Evolutionary conservation across 139 green algal species (phyloP).

Genomic region (Nannochloris sp.): DNA sequence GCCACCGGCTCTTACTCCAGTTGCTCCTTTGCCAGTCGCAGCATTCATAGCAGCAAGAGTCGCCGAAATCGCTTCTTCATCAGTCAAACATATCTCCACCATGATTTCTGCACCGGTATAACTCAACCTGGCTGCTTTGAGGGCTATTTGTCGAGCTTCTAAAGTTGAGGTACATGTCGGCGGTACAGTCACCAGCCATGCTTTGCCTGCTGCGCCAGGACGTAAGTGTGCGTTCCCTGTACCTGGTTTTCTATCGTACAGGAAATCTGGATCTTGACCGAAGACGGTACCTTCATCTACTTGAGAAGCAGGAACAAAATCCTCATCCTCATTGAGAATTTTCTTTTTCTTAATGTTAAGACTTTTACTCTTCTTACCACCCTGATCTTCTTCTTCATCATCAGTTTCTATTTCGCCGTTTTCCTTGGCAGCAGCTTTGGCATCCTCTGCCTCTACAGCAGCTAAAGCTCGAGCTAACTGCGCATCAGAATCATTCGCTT

Average conservation of each 20-base stretch:
- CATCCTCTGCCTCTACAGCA: background rate
- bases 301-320: background rate
- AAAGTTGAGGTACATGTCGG: constrained; percentile 20
- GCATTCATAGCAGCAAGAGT: background rate
- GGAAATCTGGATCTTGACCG: background rate
- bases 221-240: background rate
- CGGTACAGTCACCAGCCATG: background rate
- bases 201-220: background rate
- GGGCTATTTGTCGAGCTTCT: background rate
- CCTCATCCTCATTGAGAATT: background rate
- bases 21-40: background rate
- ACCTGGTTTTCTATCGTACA: background rate
- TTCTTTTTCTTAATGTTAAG: too few relatives aligned
- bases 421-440: background rate
- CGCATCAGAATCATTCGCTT: background rate
- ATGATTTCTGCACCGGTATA: constrained; percentile 38
- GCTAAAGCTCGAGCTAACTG: too few relatives aligned
- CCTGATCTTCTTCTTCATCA: background rate
- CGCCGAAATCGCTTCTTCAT: background rate
- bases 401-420: background rate
- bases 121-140: constrained; percentile 7
- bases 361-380: too few relatives aligned
- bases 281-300: background rate
- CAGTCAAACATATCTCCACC: constrained; percentile 28
- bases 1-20: background rate